Evolutionary conservation across 495 filamentous ascomycete species (phyloP), one percentile per base, ranked within the genome.

Genomic region (Astrothelium macrocarpum): DNA sequence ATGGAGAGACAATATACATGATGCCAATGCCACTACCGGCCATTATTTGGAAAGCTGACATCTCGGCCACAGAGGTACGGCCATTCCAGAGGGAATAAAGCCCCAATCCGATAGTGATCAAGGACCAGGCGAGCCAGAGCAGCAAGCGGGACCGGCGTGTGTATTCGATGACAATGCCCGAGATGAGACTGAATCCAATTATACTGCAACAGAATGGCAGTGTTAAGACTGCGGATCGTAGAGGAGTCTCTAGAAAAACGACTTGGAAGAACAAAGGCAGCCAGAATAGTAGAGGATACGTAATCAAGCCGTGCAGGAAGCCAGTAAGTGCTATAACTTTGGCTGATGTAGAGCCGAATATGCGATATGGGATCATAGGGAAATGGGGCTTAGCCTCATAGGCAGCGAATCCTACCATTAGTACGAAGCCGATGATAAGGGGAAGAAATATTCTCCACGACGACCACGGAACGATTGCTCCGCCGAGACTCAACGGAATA

Each of bases 231-330:
- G 86, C 86, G 1, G 85, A 73, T 1, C 83, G 64, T 2, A 82
- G 80, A 0, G 82, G 76, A 0, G 76, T 72, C 56, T 79, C 76
- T 59, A 75, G 80, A 62, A 83, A 81, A 28, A 87, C 79, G 11
- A 82, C 79, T 60, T 84, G 74, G 68, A 85, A 86, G 72, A 85
- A 90, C 25, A 91, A 76, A 0, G 86, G 79, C 32, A 86, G 71
- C 60, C 81, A 86, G 66, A 88, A 86, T 0, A 91, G 67, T 0
- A 85, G 66, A 63, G 59, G 78, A 81, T 76, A 81, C 45, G 76
- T 70, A n/a, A 83, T 72, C 12, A 85, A 72, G 71, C 71, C 85
- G 69, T 80, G 85, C 68, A 79, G 77, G 62, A 76, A 75, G 5
- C 77, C 80, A 1, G 71, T 80, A 14, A 82, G 25, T 61, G 78